Conservation (phyloP, 805 yeast genomes). For the Nakazawaea laoshanensis region DNA sequence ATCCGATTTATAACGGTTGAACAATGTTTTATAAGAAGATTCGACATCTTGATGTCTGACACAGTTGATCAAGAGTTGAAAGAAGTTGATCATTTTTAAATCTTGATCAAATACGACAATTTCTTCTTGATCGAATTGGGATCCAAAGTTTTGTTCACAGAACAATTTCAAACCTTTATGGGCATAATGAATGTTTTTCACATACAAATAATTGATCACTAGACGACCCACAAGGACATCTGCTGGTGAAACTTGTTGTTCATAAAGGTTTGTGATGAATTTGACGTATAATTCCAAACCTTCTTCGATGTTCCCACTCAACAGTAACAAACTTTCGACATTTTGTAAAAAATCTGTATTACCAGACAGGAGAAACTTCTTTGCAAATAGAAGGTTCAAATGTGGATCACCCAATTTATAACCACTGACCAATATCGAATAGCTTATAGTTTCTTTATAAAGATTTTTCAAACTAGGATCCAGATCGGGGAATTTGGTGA, state of each 20-base stretch:
- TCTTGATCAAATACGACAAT: slow-evolving; percentile 17
- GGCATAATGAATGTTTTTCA: slow-evolving; percentile 60
- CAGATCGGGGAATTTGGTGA: slow-evolving; percentile 31
- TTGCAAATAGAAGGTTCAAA: slow-evolving; percentile 67
- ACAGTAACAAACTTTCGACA: slow-evolving; percentile 20
- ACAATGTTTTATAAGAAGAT: slow-evolving; percentile 31
- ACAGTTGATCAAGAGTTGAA: slow-evolving; percentile 56
- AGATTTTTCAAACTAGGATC: slow-evolving; percentile 64
- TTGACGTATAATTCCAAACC: slow-evolving; percentile 19
- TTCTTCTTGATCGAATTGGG: background rate
- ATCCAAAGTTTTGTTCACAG: background rate
- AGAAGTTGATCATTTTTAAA: slow-evolving; percentile 49
- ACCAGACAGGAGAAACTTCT: slow-evolving; percentile 39
- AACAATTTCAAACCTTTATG: slow-evolving; percentile 29
- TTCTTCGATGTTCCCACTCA: slow-evolving; percentile 13
- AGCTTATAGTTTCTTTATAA: slow-evolving; percentile 54
- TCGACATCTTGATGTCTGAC: slow-evolving; percentile 38
- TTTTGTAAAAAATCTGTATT: slow-evolving; percentile 16
- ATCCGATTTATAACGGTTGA: slow-evolving; percentile 27
- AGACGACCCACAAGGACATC: slow-evolving; percentile 39
- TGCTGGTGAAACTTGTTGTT: no score
- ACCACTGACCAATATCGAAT: slow-evolving; percentile 48
- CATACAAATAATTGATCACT: slow-evolving; percentile 64
- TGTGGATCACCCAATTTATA: slow-evolving; percentile 65
- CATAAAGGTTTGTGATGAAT: slow-evolving; percentile 26